These are phyloP conservation scores for Nakataea oryzae DNA, from an alignment of 2,329 filamentous ascomycete genomes.

Conservation along the genomic window DNA sequence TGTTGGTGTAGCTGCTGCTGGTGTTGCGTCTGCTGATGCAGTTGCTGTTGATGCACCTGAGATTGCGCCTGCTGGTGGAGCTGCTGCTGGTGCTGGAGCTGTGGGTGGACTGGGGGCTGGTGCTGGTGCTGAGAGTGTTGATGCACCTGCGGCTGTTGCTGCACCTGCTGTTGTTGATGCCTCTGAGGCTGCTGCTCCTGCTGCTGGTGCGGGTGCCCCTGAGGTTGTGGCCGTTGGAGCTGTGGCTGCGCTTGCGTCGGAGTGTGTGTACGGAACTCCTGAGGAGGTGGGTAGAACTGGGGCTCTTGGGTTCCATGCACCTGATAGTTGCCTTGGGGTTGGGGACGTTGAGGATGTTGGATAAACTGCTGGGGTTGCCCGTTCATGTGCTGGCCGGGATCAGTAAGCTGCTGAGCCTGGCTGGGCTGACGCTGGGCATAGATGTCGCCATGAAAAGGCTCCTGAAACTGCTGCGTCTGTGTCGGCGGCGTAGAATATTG, in stretches of 20 bases:
- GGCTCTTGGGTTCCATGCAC: not conserved
- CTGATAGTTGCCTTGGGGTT: not conserved
- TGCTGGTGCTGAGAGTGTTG: not conserved
- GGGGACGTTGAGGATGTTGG: not conserved
- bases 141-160: not conserved
- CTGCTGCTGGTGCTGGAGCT: not conserved
- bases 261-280: slow-evolving; percentile 1
- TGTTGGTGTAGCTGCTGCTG: not conserved
- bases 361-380: not conserved
- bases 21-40: not conserved
- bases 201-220: not conserved
- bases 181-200: not conserved
- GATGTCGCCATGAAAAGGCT: not conserved
- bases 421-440: not conserved
- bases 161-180: not conserved
- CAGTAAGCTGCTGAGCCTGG: not conserved
- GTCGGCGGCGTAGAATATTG: not conserved
- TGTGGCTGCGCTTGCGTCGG: not conserved
- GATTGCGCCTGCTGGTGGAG: not conserved
- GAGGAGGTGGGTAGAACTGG: not conserved
- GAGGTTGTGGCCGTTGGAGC: not conserved
- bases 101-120: not conserved
- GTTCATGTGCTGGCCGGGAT: not conserved
- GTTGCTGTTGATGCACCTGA: not conserved
- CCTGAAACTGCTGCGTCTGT: not conserved